Evolutionary conservation across 2,329 filamentous ascomycete genomes (phyloP).

Genomic region (Hortaea sp.): DNA sequence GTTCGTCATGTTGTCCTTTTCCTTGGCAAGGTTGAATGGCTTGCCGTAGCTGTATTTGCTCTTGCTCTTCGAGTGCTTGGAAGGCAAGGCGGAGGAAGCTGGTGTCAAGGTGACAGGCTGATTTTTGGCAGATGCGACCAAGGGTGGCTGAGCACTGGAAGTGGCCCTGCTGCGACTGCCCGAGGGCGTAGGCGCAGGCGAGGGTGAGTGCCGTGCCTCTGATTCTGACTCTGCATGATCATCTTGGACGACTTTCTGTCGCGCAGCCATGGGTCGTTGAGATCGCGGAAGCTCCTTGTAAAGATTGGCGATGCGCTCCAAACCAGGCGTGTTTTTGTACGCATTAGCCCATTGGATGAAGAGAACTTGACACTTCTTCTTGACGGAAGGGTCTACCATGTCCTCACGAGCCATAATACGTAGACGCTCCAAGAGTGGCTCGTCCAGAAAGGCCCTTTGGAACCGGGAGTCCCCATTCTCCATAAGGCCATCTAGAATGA

Average conservation of each 20-base stretch:
- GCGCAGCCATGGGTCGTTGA: conserved; percentile 58
- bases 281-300: conserved; percentile 58
- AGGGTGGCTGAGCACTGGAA: conserved; percentile 4
- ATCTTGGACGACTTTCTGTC: conserved; percentile 74
- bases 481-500: conserved; percentile 83
- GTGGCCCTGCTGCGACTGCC: conserved; percentile 7
- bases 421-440: conserved; percentile 81
- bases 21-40: conserved; percentile 72
- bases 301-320: conserved; percentile 68
- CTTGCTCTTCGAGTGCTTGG: conserved; percentile 21
- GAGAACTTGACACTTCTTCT: conserved; percentile 74
- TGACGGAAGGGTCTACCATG: conserved; percentile 76
- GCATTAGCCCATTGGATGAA: conserved; percentile 78
- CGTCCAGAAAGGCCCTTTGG: conserved; percentile 78
- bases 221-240: conserved; percentile 53
- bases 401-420: conserved; percentile 78
- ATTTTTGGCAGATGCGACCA: conserved; percentile 6
- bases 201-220: conserved; percentile 13
- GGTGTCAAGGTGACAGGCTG: conserved; percentile 25
- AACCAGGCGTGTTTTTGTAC: conserved; percentile 70
- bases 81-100: conserved; percentile 18
- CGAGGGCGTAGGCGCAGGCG: background rate
- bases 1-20: conserved; percentile 77
- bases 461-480: conserved; percentile 87
- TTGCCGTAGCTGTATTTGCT: conserved; percentile 44